Percentiles rank a stretch among this genome's conserved stretches.
These are phyloP conservation scores for Chlamydomonas incerta DNA, from an alignment of 139 green algal genomes.

Conservation along the genomic window DNA sequence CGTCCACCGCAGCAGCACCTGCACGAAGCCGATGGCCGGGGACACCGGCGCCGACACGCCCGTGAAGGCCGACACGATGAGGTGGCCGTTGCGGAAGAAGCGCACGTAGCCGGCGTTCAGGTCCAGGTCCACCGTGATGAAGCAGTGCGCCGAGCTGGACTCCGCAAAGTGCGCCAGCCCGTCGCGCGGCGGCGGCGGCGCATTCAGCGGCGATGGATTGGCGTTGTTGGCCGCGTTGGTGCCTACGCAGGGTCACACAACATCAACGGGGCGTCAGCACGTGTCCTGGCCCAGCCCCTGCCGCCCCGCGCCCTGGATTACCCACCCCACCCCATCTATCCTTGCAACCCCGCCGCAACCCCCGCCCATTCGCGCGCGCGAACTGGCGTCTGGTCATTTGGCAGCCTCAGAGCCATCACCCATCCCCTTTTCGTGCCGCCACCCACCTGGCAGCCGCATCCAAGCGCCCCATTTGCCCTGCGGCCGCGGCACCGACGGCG, in stretches of 20 bases:
- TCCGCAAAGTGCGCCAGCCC: conserved; percentile 56
- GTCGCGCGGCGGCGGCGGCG: conserved; percentile 45
- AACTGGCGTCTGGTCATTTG: too few relatives aligned
- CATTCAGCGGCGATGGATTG: not conserved
- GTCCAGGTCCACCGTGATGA: conserved; percentile 74
- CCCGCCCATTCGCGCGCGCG: too few relatives aligned
- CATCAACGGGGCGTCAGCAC: too few relatives aligned
- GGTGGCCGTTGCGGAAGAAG: conserved; percentile 73
- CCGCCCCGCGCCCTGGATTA: too few relatives aligned
- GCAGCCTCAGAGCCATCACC: too few relatives aligned
- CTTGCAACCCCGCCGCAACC: too few relatives aligned
- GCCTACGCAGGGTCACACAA: not conserved
- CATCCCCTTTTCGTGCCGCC: too few relatives aligned
- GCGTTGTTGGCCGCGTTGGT: conserved; percentile 33
- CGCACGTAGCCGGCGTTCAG: conserved; percentile 65
- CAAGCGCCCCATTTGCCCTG: conserved; percentile 63
- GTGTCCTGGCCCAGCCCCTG: too few relatives aligned
- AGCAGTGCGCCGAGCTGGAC: conserved; percentile 64
- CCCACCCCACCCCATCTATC: too few relatives aligned
- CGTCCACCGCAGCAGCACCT: too few relatives aligned
- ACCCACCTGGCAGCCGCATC: conserved; percentile 57
- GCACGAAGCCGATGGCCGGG: conserved; percentile 60
- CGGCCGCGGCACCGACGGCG: not conserved
- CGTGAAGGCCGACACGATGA: conserved; percentile 65
- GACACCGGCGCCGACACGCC: conserved; percentile 59